Base-by-base conservation (phyloP, 176 grass and related monocot species). In the Poa annua region DNA sequence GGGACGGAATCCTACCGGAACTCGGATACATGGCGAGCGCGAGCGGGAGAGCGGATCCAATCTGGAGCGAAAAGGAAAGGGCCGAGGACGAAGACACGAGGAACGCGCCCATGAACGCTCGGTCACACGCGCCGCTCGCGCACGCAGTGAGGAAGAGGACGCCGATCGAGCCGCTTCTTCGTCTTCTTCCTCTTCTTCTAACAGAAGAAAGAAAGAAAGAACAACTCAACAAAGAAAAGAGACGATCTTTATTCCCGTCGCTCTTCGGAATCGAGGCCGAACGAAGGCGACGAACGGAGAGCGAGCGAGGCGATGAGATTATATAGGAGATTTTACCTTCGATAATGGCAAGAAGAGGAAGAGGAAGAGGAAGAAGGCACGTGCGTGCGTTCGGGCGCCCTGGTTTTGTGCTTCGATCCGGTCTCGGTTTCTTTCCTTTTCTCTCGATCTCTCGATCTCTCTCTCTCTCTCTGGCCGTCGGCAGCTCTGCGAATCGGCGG, bases 401-500 rank as follows among this genome's bases (percentile, higher is more conserved):
- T 53, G 59, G 49, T 41, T 57, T 66, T 29, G 34, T 70, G 55
- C 59, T 78, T 29, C 66, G 35, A 56, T 73, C 25, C 44, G 66
- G 54, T 51, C 77, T 51, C 42, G 74, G 49, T 33, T 33, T 41
- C 57, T 45, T 41, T 25, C 44, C 55, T 42, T 45, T n/a, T 22
- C 35, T 11, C 10, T 34, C 2, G 8, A 8, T 38, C 36, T 38
- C 36, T 38, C 39, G 8, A 8, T 38, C 36, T 38, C 36, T 38
- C 39, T 22, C 35, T 11, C 10, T 34, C 2, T 38, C 36, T 38
- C 36, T 38, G 8, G 68, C 71, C 62, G 16, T 32, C 74, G 39
- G 20, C 32, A 29, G 52, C 72, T 57, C 88, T 77, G 88, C 83
- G 64, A 51, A 81, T 83, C 80, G 74, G 88, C 84, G 79, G 74